Evolutionary conservation across 2,329 filamentous ascomycete genomes (phyloP), one percentile per base, ranked within the genome.

Genomic region (Beauveria australis): DNA sequence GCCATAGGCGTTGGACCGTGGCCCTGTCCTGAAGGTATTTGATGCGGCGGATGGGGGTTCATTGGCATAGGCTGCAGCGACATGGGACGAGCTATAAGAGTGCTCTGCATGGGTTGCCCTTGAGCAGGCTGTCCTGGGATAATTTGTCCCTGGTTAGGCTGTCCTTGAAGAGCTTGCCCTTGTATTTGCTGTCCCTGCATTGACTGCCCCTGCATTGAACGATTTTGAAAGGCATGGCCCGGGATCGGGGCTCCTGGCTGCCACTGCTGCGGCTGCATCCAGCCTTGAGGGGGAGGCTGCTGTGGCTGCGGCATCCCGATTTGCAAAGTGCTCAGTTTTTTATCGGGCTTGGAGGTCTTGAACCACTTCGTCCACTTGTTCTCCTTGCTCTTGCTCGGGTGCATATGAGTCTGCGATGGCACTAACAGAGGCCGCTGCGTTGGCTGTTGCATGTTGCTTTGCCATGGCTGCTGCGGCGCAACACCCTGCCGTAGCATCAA

Each of bases 311-410:
- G 59, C 53, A 46, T 26, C 10, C 37, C 40, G 10, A 1, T 22
- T 9, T 47, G 60, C 19, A 18, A 14, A 9, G 12, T 5, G 8
- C 33, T 33, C 10, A 33, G n/a, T 5, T 14, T 26, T 8, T 55
- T 59, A 3, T 63, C 55, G 18, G 62, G 54, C 46, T 67, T 68
- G 8, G 67, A 64, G 19, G 62, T 61, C 63, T 69, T 69, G 64
- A 70, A 70, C 69, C 68, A 69, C 30, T 67, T 70, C n/a, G 66
- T 63, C 68, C 69, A 70, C 40, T 64, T 67, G 56, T 66, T 70
- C 7, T 67, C 66, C 41, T 69, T 70, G 6, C 66, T 66, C 41
- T 64, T 65, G 18, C 30, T 47, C 6, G 61, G 40, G 49, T 63
- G 61, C n/a, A 64, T 49, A 5, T 66, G 67, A 19, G 66, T 59